Conservation (phyloP, 2,329 filamentous ascomycete genomes). For the Botrytis hyacinthi region DNA sequence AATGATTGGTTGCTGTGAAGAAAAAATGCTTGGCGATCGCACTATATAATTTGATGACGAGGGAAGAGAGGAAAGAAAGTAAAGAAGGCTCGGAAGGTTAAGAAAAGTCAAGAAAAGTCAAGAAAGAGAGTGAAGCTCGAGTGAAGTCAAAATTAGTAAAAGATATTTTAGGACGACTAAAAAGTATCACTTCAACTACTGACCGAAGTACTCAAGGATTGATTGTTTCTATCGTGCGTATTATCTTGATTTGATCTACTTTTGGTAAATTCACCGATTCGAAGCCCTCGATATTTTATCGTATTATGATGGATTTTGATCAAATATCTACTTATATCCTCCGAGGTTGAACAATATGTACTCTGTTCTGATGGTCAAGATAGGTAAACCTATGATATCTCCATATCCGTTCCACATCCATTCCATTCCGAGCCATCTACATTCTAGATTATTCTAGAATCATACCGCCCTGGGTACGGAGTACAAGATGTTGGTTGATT, state of each 20-base stretch:
- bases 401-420: neutral
- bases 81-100: neutral
- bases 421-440: neutral
- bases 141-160: neutral
- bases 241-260: neutral
- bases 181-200: neutral
- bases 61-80: neutral
- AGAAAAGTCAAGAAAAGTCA: neutral
- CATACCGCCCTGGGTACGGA: neutral
- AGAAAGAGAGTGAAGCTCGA: neutral
- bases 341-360: neutral
- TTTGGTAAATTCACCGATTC: neutral
- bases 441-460: conserved; percentile 9
- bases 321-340: neutral
- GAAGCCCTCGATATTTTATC: neutral
- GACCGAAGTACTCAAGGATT: too few species aligned
- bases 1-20: neutral
- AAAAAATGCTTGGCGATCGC: conserved; percentile 1
- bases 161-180: neutral
- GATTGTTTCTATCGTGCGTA: neutral
- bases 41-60: conserved; percentile 14
- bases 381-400: neutral
- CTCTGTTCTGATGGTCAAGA: neutral
- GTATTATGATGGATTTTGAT: neutral
- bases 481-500: neutral